Conservation (phyloP, 164 flowering plant genomes). For the Chimonanthus salicifolius region DNA sequence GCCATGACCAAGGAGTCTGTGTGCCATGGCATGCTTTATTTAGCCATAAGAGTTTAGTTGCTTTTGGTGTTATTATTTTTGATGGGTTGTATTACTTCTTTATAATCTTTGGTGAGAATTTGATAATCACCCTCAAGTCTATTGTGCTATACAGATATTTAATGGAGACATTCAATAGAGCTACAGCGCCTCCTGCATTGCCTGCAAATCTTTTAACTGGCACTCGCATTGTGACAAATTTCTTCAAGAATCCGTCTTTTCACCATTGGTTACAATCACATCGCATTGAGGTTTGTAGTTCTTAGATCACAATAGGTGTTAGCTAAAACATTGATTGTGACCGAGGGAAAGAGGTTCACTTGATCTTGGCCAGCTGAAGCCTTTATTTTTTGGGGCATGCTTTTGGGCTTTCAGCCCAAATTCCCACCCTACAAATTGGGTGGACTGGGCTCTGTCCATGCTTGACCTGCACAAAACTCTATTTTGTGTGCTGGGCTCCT, state of each 20-base stretch:
- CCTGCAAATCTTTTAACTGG: slow-evolving; percentile 74
- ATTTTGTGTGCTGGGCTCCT: too few relatives aligned
- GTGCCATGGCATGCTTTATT: too few relatives aligned
- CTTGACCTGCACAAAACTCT: too few relatives aligned
- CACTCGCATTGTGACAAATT: slow-evolving; percentile 65
- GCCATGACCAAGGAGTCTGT: too few relatives aligned
- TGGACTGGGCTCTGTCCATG: too few relatives aligned
- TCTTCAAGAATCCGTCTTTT: slow-evolving; percentile 62
- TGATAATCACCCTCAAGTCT: slow-evolving; percentile 1
- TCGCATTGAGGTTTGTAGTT: slow-evolving; percentile 58
- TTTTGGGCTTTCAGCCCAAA: too few relatives aligned
- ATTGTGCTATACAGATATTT: slow-evolving; percentile 47
- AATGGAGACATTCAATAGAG: slow-evolving; percentile 59
- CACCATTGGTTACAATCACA: slow-evolving; percentile 61
- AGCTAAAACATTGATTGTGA: too few relatives aligned
- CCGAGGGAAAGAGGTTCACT: too few relatives aligned
- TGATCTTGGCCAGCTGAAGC: too few relatives aligned
- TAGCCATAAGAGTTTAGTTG: background rate
- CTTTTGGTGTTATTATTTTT: background rate
- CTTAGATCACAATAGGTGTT: too few relatives aligned
- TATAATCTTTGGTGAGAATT: background rate
- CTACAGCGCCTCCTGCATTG: slow-evolving; percentile 41
- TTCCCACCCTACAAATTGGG: too few relatives aligned
- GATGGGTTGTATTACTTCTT: background rate
- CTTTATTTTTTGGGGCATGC: too few relatives aligned